Base-by-base conservation (phyloP, 345 rosid genomes). In the Gossypium ekmanianum region DNA sequence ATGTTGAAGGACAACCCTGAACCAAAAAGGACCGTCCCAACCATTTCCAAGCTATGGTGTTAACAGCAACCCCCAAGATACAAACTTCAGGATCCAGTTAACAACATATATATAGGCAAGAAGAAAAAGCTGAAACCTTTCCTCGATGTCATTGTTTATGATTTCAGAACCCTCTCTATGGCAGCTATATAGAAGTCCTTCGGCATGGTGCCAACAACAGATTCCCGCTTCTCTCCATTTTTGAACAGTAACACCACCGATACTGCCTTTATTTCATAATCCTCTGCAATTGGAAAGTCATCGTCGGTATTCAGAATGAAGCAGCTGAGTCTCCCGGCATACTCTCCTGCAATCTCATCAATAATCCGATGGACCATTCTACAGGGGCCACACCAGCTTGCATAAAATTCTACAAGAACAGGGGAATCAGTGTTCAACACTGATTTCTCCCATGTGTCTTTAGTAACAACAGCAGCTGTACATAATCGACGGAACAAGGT, bases 131-230 rank as follows among this genome's bases (percentile, higher is more conserved):
- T 16, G 67, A 62, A 62, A 62, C 67, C 67, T 29, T 29, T 29
- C 29, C 73, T 5, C 47, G 47, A 26, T 47, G 43, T 55, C 34
- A 22, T 50, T 64, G 78, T 77, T 87, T 82, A 88, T 8, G 83
- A 81, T 64, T 82, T 78, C 83, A 94, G 78, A 47, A 92, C 91
- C 81, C 97, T 94, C 82, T 94, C 93, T 47, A 94, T 91, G 22
- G 98, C 97, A 71, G 97, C 86, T 67, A 90, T 75, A 58, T 94
- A 94, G 82, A 87, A 94, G 29, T 92, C 94, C 87, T 92, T 94
- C 0, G 97, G 98, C 98, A 94, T 92, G 80, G 98, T 94, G 63
- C 97, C 98, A 10, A 90, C 86, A 67, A 94, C 85, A 0, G 94
- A 76, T 77, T 92, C 97, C 16, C 76, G 77, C 80, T 90, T 94